Evolutionary conservation across 73 alveolate genomes (phyloP).

Genomic region (Effrenium voratum): DNA sequence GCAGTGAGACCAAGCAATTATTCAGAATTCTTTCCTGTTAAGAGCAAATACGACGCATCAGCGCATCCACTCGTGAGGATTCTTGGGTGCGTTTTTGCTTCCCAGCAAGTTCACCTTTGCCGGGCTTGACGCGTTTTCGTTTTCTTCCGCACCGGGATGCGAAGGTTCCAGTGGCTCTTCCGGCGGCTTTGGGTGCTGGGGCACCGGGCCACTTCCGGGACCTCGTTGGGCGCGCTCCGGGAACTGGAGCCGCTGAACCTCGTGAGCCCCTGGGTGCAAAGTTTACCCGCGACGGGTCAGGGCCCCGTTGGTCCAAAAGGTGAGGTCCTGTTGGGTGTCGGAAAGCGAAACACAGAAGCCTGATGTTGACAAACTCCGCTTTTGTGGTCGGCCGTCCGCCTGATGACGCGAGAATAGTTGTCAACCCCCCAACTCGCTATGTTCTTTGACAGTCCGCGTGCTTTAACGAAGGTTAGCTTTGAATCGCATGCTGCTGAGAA

Average conservation of each 20-base stretch:
- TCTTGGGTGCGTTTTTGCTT: no score
- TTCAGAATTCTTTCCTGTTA: no score
- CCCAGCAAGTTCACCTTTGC: not conserved
- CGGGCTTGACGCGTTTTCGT: not conserved
- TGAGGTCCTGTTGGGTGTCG: no score
- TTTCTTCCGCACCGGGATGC: not conserved
- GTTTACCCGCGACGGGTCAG: no score
- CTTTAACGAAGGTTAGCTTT: no score
- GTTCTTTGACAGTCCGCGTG: no score
- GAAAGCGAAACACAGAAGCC: no score
- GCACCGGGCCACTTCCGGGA: not conserved
- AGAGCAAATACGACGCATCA: no score
- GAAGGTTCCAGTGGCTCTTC: slow-evolving; percentile 73
- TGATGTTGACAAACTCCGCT: not conserved
- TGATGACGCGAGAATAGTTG: not conserved
- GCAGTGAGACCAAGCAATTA: no score
- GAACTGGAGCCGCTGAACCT: slow-evolving; percentile 62
- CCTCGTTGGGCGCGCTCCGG: not conserved
- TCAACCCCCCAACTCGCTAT: no score
- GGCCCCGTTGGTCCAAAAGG: no score
- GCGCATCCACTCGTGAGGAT: no score
- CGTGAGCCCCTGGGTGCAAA: slow-evolving; percentile 52
- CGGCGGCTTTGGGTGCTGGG: slow-evolving; percentile 58
- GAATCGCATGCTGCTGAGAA: not conserved
- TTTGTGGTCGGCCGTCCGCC: not conserved